Conservation (phyloP, 352 stramenopile species). For the Thalassiosira sp. region DNA sequence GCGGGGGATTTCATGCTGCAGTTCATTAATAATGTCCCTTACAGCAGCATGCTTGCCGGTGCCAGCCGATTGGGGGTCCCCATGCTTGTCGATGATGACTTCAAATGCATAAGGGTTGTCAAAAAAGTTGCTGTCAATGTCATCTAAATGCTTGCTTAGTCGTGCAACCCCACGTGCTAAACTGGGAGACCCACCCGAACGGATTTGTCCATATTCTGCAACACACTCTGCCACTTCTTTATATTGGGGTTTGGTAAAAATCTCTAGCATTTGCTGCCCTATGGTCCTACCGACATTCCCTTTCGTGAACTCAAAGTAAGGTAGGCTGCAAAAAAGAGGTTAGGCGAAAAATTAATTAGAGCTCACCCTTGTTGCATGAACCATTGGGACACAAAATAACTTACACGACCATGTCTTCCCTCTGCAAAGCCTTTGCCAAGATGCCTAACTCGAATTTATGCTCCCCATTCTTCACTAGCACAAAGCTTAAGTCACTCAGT, state of each 20-base stretch:
- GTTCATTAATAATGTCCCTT: conserved; percentile 17
- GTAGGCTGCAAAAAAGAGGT: conserved; percentile 5
- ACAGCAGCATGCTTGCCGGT: not conserved
- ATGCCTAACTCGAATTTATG: conserved; percentile 33
- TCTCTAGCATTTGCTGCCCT: conserved; percentile 9
- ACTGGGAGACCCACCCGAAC: not conserved
- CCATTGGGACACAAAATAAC: not conserved
- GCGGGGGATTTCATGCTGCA: conserved; percentile 23
- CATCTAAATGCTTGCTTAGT: conserved; percentile 12
- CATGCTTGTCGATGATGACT: conserved; percentile 42
- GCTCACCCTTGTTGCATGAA: not conserved
- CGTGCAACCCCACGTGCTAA: conserved; percentile 2
- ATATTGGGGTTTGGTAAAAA: conserved; percentile 6
- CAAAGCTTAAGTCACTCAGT: no score
- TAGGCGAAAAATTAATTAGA: no score
- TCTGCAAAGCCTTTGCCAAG: conserved; percentile 47
- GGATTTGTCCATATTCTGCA: conserved; percentile 12
- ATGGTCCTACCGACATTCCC: conserved; percentile 1
- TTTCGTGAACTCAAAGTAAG: conserved; percentile 12
- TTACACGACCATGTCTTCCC: conserved; percentile 24
- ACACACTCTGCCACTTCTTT: conserved; percentile 4
- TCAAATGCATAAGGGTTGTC: conserved; percentile 47
- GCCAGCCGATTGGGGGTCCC: not conserved
- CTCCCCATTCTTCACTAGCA: conserved; percentile 21
- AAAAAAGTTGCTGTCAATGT: conserved; percentile 15